Base-by-base conservation (phyloP, 1,284 basidiomycete genomes). In the Pisolithus thermaeus region DNA sequence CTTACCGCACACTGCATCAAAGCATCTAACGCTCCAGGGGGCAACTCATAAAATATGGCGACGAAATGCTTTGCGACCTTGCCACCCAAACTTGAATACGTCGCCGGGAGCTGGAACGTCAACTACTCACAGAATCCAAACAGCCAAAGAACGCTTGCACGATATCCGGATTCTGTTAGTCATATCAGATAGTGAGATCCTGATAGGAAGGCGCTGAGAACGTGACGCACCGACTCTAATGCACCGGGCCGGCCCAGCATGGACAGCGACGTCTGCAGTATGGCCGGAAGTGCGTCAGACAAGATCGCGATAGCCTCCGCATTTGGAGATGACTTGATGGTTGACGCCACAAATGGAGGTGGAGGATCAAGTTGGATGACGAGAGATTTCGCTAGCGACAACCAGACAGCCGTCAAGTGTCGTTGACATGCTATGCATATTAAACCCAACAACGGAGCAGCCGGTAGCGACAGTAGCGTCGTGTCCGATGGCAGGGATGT, bases 81-180 rank as follows among this genome's bases (percentile, higher is more conserved):
- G 47, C 3, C 28, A 46, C 18, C 16, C 46, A 2, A 32, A 47
- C 28, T 18, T 22, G 23, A 47, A 12, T 9, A 20, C 25, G 16
- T 54, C 27, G 50, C 46, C 20, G 46, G 39, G 35, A 11, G 9
- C 39, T 46, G n/a, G 22, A 47, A 44, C 41, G 49, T 8, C 48
- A 28, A 23, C 18, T 23, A 68, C 76, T 52, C 52, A 87, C 87
- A 47, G 77, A 75, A 49, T 89, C 85, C 72, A 88, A 78, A 61
- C 84, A 92, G 27, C 78, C 78, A 70, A 93, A 95, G 69, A 93
- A 93, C 25, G 83, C 84, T 64, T 92, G 90, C 2, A 92, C 89
- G 25, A 95, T 80, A 64, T 95, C 92, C 0, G 92, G 92, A 62
- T 94, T 89, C 85, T 89, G 49, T 6, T 32, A 51, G 23, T 23